Percentiles rank a stretch among this genome's conserved stretches.
phyloP scores from a whole-genome alignment of 2,329 filamentous ascomycete genomes.

The Fusarium keratoplasticum region DNA sequence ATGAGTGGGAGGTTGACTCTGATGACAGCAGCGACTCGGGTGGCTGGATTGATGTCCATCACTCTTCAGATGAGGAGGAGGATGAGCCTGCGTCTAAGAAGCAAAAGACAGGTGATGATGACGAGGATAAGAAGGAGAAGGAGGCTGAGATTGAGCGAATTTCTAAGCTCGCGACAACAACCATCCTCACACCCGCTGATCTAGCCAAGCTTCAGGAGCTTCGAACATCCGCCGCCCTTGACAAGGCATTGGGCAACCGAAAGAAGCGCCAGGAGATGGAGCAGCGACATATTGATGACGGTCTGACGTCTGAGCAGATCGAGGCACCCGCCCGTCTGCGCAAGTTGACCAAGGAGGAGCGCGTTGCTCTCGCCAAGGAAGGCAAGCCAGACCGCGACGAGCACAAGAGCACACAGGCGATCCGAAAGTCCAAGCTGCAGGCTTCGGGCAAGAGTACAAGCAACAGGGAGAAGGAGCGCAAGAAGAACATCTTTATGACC shows the following conservation, averaged over 20 bases:
- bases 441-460: slow-evolving; percentile 94
- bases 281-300: slow-evolving; percentile 82
- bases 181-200: slow-evolving; percentile 94
- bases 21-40: slow-evolving; percentile 76
- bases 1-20: slow-evolving; percentile 72
- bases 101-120: slow-evolving; percentile 50
- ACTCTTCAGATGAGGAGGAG: slow-evolving; percentile 81
- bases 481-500: slow-evolving; percentile 99
- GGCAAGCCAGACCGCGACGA: slow-evolving; percentile 82
- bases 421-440: slow-evolving; percentile 87
- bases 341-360: slow-evolving; percentile 91
- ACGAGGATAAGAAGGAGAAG: slow-evolving; percentile 57
- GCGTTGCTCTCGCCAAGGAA: slow-evolving; percentile 83
- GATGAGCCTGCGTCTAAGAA: slow-evolving; percentile 69
- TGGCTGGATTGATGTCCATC: slow-evolving; percentile 93
- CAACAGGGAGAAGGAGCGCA: slow-evolving; percentile 94
- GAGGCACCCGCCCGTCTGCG: slow-evolving; percentile 85
- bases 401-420: slow-evolving; percentile 87
- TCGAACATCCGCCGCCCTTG: slow-evolving; percentile 77
- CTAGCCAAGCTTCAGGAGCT: slow-evolving; percentile 95
- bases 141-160: slow-evolving; percentile 63
- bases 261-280: slow-evolving; percentile 59
- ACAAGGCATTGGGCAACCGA: slow-evolving; percentile 66
- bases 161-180: slow-evolving; percentile 87
- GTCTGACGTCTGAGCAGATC: slow-evolving; percentile 90